Conservation (phyloP, 495 filamentous ascomycete species). For the Chaetomium cochliodes region DNA sequence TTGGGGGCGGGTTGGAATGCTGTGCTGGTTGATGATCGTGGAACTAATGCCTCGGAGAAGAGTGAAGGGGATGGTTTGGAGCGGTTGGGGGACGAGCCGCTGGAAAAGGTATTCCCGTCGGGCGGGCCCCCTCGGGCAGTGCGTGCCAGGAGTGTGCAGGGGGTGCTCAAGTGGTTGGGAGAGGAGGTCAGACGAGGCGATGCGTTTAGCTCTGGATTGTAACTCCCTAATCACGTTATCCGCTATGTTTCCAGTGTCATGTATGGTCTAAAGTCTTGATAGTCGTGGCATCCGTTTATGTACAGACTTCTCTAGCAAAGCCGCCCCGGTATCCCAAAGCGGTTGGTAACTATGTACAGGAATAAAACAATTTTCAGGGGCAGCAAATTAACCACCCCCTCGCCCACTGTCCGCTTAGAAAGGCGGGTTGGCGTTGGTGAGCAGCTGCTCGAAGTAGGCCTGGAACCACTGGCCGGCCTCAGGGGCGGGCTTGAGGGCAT, state of each 20-base stretch:
- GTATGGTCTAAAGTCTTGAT: no score
- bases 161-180: no score
- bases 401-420: conserved; percentile 34
- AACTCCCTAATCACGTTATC: no score
- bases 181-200: no score
- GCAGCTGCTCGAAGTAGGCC: conserved; percentile 70
- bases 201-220: no score
- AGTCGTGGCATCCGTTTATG: neutral
- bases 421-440: conserved; percentile 65
- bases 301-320: neutral
- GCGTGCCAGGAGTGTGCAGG: no score
- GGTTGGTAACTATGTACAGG: conserved; percentile 10
- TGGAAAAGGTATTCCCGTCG: no score
- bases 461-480: conserved; percentile 81
- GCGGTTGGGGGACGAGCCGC: no score
- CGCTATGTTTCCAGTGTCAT: no score
- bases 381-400: neutral
- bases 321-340: neutral
- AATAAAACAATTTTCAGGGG: neutral
- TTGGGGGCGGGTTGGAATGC: conserved; percentile 62
- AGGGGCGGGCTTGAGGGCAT: conserved; percentile 63
- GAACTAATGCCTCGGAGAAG: neutral
- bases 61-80: no score
- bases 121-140: no score
- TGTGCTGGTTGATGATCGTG: conserved; percentile 26